These are phyloP conservation scores for Waltergamsia citrina DNA, from an alignment of 2,329 filamentous ascomycete species.

Conservation along the genomic window DNA sequence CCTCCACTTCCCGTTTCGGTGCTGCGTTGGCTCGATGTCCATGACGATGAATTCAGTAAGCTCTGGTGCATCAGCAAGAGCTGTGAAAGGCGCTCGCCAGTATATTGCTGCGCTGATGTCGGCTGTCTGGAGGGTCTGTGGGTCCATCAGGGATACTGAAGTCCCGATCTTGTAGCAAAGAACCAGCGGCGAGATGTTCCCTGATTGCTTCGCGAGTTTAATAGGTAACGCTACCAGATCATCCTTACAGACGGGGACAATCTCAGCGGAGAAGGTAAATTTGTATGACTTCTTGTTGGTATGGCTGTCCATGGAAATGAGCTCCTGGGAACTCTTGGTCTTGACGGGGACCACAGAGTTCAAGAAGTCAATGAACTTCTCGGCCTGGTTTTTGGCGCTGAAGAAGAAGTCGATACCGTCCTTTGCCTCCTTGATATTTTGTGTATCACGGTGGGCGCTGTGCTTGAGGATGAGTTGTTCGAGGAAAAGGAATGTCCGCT, in stretches of 20 bases:
- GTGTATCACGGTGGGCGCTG: constrained; percentile 79
- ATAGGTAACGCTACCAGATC: constrained; percentile 91
- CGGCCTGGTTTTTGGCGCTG: constrained; percentile 77
- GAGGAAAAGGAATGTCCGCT: constrained; percentile 62
- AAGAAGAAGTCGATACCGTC: constrained; percentile 97
- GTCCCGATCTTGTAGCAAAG: constrained; percentile 87
- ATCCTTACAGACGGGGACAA: constrained; percentile 95
- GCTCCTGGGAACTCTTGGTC: constrained; percentile 67
- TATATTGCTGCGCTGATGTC: constrained; percentile 77
- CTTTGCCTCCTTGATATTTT: constrained; percentile 96
- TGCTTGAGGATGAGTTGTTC: constrained; percentile 97
- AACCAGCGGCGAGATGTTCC: constrained; percentile 80
- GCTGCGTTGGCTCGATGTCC: constrained; percentile 77
- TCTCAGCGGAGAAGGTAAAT: constrained; percentile 80
- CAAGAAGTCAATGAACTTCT: constrained; percentile 87
- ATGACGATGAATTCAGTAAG: constrained; percentile 90
- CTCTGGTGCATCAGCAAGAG: constrained; percentile 74
- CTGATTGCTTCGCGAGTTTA: constrained; percentile 74
- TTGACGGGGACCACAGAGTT: constrained; percentile 71
- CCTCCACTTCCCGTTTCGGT: constrained; percentile 69
- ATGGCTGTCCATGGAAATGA: constrained; percentile 90
- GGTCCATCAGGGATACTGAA: constrained; percentile 80
- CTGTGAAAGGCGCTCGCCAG: constrained; percentile 82
- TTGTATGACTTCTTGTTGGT: constrained; percentile 90
- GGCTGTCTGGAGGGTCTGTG: constrained; percentile 80